Base-by-base conservation (phyloP, 108 stramenopile genomes). In the Nitzschia inconspicua region DNA sequence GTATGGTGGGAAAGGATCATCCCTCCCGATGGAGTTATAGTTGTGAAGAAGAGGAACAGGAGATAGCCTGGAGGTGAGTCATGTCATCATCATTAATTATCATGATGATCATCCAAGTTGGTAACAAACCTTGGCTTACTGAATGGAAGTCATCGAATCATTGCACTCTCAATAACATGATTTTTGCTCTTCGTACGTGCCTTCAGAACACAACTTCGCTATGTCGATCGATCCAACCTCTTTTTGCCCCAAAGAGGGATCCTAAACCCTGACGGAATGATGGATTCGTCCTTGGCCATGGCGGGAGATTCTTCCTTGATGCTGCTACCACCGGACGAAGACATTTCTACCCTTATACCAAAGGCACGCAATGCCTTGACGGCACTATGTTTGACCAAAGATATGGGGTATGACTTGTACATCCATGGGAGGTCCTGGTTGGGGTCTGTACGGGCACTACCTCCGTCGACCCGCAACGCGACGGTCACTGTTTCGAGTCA, bases 361-460 rank as follows among this genome's bases (percentile, higher is more conserved):
- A 42, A 80, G 51, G 41, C 68, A 52, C 37, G 67, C 48, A 73
- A 77, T 7, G 77, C 79, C 3, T 71, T 91, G 41, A 86, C 83
- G 60, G 60, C 89, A 1, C 49, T 93, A 10, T 84, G 70, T 50
- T 79, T 84, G 8, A 83, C 84, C 4, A 44, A 36, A 9, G 39
- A 66, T 25, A 72, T 60, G 23, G 35, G 35, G n/a, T 42, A 85
- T 40, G 63, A 74, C 35, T 61, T 78, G 48, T 93, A 78, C 65
- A 55, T 89, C 36, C 84, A 88, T 63, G 88, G 92, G 23, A n/a
- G n/a, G n/a, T n/a, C n/a, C n/a, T n/a, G n/a, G n/a, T n/a, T n/a
- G n/a, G n/a, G n/a, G n/a, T n/a, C n/a, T n/a, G n/a, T n/a, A n/a
- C n/a, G n/a, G n/a, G n/a, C n/a, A n/a, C n/a, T n/a, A n/a, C n/a